Evolutionary conservation across 208 protist species (phyloP).

Genomic region (Naegleria gruberi): DNA sequence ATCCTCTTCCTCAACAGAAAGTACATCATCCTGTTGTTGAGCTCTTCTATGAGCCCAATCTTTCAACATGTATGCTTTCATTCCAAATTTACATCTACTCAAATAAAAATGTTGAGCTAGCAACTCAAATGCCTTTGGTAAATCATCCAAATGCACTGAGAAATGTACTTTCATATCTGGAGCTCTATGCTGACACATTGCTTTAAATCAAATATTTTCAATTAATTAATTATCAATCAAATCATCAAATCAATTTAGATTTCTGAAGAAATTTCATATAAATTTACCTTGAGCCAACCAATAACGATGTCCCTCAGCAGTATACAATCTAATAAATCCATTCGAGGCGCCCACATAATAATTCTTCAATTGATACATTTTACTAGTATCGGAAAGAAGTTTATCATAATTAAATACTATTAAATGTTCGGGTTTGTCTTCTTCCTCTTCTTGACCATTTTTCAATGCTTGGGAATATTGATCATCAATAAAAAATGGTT

Average conservation of each 20-base stretch:
- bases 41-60: not conserved
- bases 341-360: not conserved
- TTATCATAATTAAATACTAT: not conserved
- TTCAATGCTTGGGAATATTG: not conserved
- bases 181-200: not conserved
- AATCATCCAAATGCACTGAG: not conserved
- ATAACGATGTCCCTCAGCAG: not conserved
- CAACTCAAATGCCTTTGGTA: not conserved
- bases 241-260: too few relatives aligned
- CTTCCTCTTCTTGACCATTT: not conserved
- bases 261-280: too few relatives aligned
- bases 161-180: slow-evolving; percentile 1
- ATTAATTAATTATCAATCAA: too few relatives aligned
- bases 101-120: not conserved
- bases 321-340: not conserved
- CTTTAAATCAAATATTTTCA: not conserved
- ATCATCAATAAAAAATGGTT: not conserved
- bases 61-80: not conserved
- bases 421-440: not conserved
- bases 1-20: not conserved
- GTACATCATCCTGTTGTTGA: not conserved
- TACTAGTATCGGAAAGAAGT: not conserved
- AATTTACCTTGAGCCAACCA: not conserved
- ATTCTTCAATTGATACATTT: not conserved
- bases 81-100: not conserved